Evolutionary conservation across 2,329 filamentous ascomycete species (phyloP).

Genomic region (Ophiognomonia clavigignenti-juglandacearum): DNA sequence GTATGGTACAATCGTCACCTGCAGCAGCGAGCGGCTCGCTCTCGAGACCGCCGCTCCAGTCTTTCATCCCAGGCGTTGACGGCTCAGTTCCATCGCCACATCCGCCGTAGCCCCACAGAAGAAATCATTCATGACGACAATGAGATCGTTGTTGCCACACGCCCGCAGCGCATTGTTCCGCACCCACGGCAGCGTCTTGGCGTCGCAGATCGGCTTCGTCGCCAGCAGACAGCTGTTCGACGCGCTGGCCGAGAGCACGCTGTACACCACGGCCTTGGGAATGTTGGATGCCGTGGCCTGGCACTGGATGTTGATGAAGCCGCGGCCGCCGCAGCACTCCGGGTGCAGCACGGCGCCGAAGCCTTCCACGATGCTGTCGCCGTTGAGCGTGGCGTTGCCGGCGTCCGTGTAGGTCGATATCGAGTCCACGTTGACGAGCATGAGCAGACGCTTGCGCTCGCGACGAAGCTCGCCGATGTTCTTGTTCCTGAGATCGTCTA

Average conservation of each 20-base stretch:
- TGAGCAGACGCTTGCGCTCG: constrained; percentile 31
- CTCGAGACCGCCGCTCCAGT: too few relatives aligned
- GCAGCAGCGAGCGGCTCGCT: too few relatives aligned
- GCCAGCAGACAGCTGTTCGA: constrained; percentile 39
- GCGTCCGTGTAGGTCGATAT: constrained; percentile 36
- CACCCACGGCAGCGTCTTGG: constrained; percentile 43
- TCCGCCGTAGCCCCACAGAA: constrained; percentile 45
- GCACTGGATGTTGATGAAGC: constrained; percentile 40
- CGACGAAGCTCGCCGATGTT: constrained; percentile 30
- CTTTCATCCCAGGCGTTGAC: constrained; percentile 29
- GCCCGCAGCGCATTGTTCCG: constrained; percentile 32
- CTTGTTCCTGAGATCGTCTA: constrained; percentile 28
- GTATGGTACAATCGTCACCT: too few relatives aligned
- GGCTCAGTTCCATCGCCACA: constrained; percentile 35
- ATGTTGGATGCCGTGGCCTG: constrained; percentile 49
- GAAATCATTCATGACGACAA: constrained; percentile 48
- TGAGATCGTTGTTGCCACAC: constrained; percentile 33
- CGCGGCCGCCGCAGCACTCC: constrained; percentile 26
- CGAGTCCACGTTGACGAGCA: constrained; percentile 31
- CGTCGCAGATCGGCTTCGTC: constrained; percentile 43
- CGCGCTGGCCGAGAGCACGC: constrained; percentile 38
- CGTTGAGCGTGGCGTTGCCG: constrained; percentile 36
- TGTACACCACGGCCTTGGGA: constrained; percentile 39
- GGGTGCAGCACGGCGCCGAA: constrained; percentile 29
- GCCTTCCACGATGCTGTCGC: constrained; percentile 31